Base-by-base conservation (phyloP, 179 eudicot genomes). In the Pouteria campechiana region DNA sequence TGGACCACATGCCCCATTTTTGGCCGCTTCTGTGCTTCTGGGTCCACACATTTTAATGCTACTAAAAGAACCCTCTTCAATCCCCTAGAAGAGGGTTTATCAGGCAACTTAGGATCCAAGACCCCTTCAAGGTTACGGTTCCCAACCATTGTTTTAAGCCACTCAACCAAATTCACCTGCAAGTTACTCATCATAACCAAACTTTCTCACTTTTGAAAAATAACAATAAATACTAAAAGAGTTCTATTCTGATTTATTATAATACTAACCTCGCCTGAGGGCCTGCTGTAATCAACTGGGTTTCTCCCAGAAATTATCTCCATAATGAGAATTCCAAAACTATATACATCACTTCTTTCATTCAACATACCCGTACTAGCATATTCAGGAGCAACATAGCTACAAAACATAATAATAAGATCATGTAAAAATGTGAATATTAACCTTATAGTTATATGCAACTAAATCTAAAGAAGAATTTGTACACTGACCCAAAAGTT, bases 311-410 rank as follows among this genome's bases (percentile, higher is more conserved):
- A 65, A 24, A 81, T 72, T n/a, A 81, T 61, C 73, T 81, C 92
- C 92, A 81, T 81, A 2, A 81, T 51, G 24, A 81, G 75, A 54
- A 81, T 74, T 11, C 85, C 92, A 41, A 77, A 81, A 56, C 92
- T 77, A 61, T 81, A 81, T 27, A 81, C 64, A 57, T 81, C 92
- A 41, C 85, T 77, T 63, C 74, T 74, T 54, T 81, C 85, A 27
- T 58, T 81, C 40, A 81, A 59, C 92, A 81, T 77, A 27, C 92
- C 92, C 6, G 90, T 76, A 60, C 90, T 76, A 19, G 92, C 92
- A 46, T 81, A 77, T 54, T 81, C 85, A 31, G 92, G 92, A 28
- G 92, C 92, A 55, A 81, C 92, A 61, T 81, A 81, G 13, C 92
- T 81, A 42, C 15, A 44, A 5, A 32, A 24, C 11, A 53, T 16